Conservation (phyloP, 78 protist genomes). For the Dictyostelium purpureum region DNA sequence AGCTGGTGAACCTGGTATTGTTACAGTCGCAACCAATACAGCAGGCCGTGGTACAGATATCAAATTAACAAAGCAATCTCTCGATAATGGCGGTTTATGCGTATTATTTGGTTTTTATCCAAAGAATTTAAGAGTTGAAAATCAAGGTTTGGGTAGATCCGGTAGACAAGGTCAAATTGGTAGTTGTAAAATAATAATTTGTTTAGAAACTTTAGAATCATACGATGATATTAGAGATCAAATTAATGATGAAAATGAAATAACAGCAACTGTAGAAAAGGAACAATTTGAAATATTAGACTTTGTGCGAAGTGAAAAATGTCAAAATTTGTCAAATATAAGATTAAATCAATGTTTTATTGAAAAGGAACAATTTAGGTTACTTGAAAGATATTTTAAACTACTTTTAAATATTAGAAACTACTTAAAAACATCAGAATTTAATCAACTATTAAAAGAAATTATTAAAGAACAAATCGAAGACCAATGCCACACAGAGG, state of each 20-base stretch:
- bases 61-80: background rate
- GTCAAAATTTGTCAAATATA: background rate
- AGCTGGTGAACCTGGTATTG: background rate
- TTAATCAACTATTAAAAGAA: background rate
- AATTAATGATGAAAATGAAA: background rate
- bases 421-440: background rate
- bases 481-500: background rate
- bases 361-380: background rate
- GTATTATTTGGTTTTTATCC: conserved; percentile 49
- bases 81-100: conserved; percentile 20
- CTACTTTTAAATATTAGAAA: background rate
- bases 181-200: background rate
- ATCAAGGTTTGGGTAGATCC: conserved; percentile 32
- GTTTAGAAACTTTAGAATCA: background rate
- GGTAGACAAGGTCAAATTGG: conserved; percentile 54
- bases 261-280: background rate
- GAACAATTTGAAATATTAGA: background rate
- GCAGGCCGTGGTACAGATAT: conserved; percentile 56
- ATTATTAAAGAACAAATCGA: too few species aligned
- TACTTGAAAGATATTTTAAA: background rate
- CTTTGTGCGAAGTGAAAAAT: background rate
- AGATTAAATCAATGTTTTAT: background rate
- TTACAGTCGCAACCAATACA: conserved; percentile 14
- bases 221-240: background rate
- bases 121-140: conserved; percentile 13